These are phyloP conservation scores for Iodosphaeria phyllophila DNA, from an alignment of 2,329 filamentous ascomycete species.

Conservation along the genomic window DNA sequence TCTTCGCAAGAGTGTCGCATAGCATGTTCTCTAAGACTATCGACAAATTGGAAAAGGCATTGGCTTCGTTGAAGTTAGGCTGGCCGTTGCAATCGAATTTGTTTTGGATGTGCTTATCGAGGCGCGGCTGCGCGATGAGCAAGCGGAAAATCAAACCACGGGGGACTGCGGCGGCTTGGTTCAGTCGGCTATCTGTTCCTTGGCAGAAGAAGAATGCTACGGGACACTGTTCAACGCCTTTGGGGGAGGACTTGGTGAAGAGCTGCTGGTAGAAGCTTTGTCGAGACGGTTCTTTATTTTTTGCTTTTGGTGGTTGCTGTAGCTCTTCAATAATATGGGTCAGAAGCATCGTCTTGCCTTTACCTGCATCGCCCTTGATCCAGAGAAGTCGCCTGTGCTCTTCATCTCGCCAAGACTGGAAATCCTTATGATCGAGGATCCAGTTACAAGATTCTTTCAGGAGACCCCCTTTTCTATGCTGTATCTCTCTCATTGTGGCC, in stretches of 20 bases:
- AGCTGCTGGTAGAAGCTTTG: too few species aligned
- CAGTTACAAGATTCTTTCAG: slow-evolving; percentile 13
- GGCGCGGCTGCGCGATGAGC: slow-evolving; percentile 8
- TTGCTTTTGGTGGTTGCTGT: too few species aligned
- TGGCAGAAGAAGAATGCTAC: slow-evolving; percentile 16
- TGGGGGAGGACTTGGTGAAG: too few species aligned
- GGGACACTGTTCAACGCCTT: too few species aligned
- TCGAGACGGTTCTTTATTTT: too few species aligned
- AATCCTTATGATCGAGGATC: slow-evolving; percentile 13
- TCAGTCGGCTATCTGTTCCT: slow-evolving; percentile 9
- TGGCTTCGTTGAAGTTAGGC: slow-evolving; percentile 16
- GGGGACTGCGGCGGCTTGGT: slow-evolving; percentile 13
- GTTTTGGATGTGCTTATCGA: slow-evolving; percentile 15
- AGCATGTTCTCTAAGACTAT: too few species aligned
- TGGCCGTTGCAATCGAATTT: slow-evolving; percentile 13
- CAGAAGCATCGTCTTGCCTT: slow-evolving; percentile 18
- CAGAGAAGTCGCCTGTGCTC: slow-evolving; percentile 4
- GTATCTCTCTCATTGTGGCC: too few species aligned
- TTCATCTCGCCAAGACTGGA: slow-evolving; percentile 9
- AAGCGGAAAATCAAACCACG: slow-evolving; percentile 13
- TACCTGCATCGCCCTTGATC: slow-evolving; percentile 17
- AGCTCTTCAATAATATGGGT: slow-evolving; percentile 9
- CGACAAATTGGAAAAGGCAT: slow-evolving; percentile 18
- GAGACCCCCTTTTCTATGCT: slow-evolving; percentile 8
- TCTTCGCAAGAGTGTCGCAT: slow-evolving; percentile 12